A percentile compares a stretch with the other conserved stretches of the same genome.
Conservation (phyloP, 257 asterid species). For the Solanum gandarillasii region DNA sequence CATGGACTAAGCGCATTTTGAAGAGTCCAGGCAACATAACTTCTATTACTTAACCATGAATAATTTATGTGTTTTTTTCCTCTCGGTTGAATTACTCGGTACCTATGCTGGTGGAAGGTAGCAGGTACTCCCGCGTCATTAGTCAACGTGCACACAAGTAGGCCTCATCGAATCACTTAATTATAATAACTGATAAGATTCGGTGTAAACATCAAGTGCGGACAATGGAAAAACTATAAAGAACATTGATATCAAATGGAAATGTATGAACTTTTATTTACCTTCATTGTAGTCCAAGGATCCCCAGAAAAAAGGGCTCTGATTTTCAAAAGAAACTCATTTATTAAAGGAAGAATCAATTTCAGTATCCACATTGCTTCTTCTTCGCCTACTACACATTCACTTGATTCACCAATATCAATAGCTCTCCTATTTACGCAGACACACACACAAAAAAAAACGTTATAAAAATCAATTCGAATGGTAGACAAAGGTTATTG, state of each 20-base stretch:
- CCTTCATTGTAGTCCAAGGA: conserved; percentile 95
- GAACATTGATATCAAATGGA: not conserved
- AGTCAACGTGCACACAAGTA: not conserved
- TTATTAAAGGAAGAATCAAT: conserved; percentile 53
- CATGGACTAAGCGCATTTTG: not conserved
- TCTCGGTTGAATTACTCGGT: not conserved
- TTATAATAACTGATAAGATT: not conserved
- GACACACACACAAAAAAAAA: not conserved
- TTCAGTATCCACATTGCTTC: conserved; percentile 68
- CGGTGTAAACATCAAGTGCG: not conserved
- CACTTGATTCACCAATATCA: conserved; percentile 25
- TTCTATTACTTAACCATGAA: not conserved
- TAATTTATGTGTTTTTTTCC: not conserved
- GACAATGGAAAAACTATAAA: not conserved
- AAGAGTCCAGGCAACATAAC: not conserved
- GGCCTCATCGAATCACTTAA: not conserved
- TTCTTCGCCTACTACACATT: conserved; percentile 62
- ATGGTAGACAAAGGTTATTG: not conserved
- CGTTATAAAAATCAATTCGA: not conserved
- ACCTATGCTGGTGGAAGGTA: not conserved
- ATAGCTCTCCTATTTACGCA: conserved; percentile 28
- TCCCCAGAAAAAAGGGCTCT: conserved; percentile 93
- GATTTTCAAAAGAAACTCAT: conserved; percentile 61
- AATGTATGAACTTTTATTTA: conserved; percentile 2
- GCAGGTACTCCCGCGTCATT: not conserved